These are phyloP conservation scores for Lentinula aciculospora DNA, from an alignment of 768 basidiomycete species.

Conservation along the genomic window DNA sequence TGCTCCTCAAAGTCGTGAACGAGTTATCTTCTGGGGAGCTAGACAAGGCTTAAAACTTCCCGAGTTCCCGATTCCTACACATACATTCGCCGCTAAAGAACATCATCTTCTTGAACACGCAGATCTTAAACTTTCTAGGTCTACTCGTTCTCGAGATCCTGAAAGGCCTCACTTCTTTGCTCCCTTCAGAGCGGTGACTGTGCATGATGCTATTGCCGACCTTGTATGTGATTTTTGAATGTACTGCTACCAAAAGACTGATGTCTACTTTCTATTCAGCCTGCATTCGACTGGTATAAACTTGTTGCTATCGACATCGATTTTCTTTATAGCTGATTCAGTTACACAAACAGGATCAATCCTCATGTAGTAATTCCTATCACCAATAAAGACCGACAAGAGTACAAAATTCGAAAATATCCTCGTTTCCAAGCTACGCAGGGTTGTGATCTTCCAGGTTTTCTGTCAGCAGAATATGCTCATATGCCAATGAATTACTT, in stretches of 20 bases:
- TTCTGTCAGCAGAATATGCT: conserved; percentile 33
- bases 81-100: conserved; percentile 35
- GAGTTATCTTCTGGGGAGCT: conserved; percentile 68
- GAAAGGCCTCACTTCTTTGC: conserved; percentile 44
- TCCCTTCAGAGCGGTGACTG: conserved; percentile 52
- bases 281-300: conserved; percentile 64
- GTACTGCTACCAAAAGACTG: neutral
- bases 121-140: conserved; percentile 24
- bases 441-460: conserved; percentile 39
- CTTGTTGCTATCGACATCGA: neutral
- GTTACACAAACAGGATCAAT: conserved; percentile 39
- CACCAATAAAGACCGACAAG: conserved; percentile 26
- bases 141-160: conserved; percentile 36
- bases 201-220: conserved; percentile 64
- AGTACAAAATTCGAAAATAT: conserved; percentile 26
- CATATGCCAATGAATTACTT: conserved; percentile 40
- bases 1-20: conserved; percentile 58
- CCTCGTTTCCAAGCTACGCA: conserved; percentile 5
- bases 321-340: neutral
- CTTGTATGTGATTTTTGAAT: conserved; percentile 38
- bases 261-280: conserved; percentile 28
- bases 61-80: conserved; percentile 58
- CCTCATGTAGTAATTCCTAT: conserved; percentile 38
- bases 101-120: conserved; percentile 40
- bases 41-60: conserved; percentile 53